phyloP scores from a whole-genome alignment of 768 basidiomycete species.

The Suillus occidentalis region DNA sequence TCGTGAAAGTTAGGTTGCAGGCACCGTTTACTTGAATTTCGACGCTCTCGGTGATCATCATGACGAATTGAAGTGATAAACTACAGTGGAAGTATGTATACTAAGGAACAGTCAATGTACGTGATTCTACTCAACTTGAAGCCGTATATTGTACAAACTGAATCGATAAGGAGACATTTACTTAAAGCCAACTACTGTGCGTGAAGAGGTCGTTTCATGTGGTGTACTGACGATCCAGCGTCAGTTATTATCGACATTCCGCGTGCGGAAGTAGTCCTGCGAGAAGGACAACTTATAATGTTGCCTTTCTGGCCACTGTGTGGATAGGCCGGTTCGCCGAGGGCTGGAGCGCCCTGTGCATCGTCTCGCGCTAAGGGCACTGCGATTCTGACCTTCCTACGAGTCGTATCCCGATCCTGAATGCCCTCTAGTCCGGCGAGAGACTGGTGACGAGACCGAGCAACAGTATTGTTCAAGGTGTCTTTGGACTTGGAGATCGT shows the following conservation, averaged over 20 bases:
- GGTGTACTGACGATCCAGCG: background rate
- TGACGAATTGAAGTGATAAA: background rate
- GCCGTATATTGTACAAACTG: background rate
- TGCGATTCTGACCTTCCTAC: conserved; percentile 20
- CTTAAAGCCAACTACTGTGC: background rate
- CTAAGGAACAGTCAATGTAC: background rate
- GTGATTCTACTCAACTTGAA: background rate
- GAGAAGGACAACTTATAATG: background rate
- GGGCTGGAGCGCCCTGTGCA: background rate
- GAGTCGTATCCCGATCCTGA: conserved; percentile 9
- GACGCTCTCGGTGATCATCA: background rate
- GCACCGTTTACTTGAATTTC: background rate
- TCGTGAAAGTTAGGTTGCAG: background rate
- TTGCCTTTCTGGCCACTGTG: background rate
- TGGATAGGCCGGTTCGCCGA: too few species aligned
- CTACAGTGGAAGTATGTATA: background rate
- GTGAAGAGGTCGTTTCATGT: background rate
- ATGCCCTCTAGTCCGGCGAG: conserved; percentile 21
- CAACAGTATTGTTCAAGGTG: background rate
- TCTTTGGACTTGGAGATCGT: conserved; percentile 16
- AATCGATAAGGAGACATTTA: background rate
- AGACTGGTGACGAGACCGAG: conserved; percentile 27
- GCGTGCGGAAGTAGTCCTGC: background rate
- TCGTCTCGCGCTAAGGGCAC: conserved; percentile 16
- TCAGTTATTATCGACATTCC: background rate